Evolutionary conservation across 306 rosid species (phyloP).

Genomic region (Carpinus viminea): DNA sequence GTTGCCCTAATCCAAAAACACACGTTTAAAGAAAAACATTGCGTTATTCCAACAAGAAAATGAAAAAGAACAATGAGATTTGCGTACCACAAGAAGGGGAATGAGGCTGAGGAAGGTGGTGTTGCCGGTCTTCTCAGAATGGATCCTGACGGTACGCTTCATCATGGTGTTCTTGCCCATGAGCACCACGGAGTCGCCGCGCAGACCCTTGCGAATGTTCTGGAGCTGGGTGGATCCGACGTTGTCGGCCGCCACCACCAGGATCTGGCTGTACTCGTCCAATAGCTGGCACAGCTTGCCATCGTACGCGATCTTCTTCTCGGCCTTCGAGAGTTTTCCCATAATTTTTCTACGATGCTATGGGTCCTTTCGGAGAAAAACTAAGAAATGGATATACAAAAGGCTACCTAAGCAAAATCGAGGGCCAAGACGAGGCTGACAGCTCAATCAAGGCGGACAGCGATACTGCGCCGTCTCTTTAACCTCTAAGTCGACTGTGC

Average conservation of each 20-base stretch:
- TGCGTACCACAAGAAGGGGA: conserved; percentile 74
- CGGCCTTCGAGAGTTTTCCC: conserved; percentile 67
- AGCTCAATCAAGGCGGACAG: conserved; percentile 78
- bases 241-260: conserved; percentile 81
- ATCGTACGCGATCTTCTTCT: conserved; percentile 77
- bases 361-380: not conserved
- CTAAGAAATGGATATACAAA: not conserved
- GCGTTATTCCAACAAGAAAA: not conserved
- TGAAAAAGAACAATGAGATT: too few species aligned
- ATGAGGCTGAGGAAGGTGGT: conserved; percentile 57
- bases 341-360: conserved; percentile 37
- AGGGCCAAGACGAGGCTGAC: conserved; percentile 69
- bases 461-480: conserved; percentile 60
- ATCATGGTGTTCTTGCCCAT: conserved; percentile 99
- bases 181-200: conserved; percentile 82
- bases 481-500: conserved; percentile 38
- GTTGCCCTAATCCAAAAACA: conserved; percentile 52
- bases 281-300: conserved; percentile 68
- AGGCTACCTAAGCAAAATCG: conserved; percentile 34
- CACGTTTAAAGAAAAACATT: not conserved
- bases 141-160: conserved; percentile 76
- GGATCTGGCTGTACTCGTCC: conserved; percentile 71
- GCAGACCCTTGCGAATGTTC: conserved; percentile 71
- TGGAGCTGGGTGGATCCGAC: conserved; percentile 92
- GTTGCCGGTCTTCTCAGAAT: conserved; percentile 77